These are phyloP conservation scores for Xylaria flabelliformis DNA, from an alignment of 495 filamentous ascomycete species.

Conservation along the genomic window DNA sequence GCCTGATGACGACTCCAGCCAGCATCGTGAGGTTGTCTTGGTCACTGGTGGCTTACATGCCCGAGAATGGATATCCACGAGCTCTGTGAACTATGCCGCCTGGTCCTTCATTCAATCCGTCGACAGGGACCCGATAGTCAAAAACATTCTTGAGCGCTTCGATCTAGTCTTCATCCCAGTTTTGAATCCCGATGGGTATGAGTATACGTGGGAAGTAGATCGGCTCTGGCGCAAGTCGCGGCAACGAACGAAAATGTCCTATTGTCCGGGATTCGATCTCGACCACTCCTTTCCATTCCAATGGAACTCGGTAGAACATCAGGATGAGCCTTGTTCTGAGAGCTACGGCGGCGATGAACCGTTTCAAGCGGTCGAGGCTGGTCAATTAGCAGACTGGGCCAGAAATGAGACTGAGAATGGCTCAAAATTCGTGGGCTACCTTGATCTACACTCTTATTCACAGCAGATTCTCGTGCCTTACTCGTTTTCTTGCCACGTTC, in stretches of 20 bases:
- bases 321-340: constrained; percentile 88
- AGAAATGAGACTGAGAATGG: constrained; percentile 79
- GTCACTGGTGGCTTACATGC: constrained; percentile 87
- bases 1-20: constrained; percentile 45
- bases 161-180: constrained; percentile 91
- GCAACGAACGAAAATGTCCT: constrained; percentile 79
- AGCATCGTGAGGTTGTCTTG: constrained; percentile 73
- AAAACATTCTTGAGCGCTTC: constrained; percentile 77
- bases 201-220: constrained; percentile 90
- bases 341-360: constrained; percentile 84
- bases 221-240: constrained; percentile 96
- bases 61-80: constrained; percentile 94
- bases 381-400: constrained; percentile 80
- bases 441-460: constrained; percentile 95
- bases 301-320: constrained; percentile 73
- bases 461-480: constrained; percentile 96
- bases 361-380: constrained; percentile 84
- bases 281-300: constrained; percentile 85
- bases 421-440: constrained; percentile 75
- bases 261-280: constrained; percentile 87
- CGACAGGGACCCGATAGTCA: constrained; percentile 69
- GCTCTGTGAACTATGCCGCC: constrained; percentile 87
- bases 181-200: constrained; percentile 92
- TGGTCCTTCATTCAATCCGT: constrained; percentile 88
- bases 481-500: constrained; percentile 76